Conservation (phyloP, 176 grass and related monocot species). For the Carex parvula region DNA sequence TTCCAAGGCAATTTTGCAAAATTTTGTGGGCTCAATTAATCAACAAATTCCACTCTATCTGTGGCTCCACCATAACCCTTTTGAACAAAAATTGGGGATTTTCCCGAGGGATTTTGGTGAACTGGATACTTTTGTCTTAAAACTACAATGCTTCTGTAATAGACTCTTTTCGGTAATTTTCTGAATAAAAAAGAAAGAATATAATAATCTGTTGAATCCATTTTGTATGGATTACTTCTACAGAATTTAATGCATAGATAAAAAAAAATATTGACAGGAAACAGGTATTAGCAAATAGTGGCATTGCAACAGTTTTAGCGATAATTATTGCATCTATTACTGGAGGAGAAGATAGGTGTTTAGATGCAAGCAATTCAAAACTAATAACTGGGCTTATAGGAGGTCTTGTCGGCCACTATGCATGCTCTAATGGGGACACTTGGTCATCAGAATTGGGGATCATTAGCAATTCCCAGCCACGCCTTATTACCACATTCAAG, state of each 20-base stretch:
- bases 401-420: conserved; percentile 86
- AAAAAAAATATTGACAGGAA: conserved; percentile 61
- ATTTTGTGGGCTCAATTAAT: neutral
- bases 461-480: conserved; percentile 76
- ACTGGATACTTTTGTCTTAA: neutral
- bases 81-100: neutral
- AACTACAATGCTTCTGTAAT: neutral
- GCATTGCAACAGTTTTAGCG: conserved; percentile 71
- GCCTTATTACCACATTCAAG: conserved; percentile 85
- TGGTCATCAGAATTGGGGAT: conserved; percentile 97
- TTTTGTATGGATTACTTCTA: neutral
- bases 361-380: conserved; percentile 67
- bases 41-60: neutral
- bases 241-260: neutral
- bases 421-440: conserved; percentile 95
- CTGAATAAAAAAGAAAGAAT: neutral
- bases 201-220: neutral
- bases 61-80: neutral
- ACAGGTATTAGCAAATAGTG: conserved; percentile 91
- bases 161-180: neutral
- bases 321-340: conserved; percentile 47
- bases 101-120: neutral
- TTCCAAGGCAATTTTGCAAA: neutral
- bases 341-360: conserved; percentile 62
- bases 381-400: conserved; percentile 81